phyloP scores from a whole-genome alignment of 345 rosid genomes.

The Eucalyptus coolabah region DNA sequence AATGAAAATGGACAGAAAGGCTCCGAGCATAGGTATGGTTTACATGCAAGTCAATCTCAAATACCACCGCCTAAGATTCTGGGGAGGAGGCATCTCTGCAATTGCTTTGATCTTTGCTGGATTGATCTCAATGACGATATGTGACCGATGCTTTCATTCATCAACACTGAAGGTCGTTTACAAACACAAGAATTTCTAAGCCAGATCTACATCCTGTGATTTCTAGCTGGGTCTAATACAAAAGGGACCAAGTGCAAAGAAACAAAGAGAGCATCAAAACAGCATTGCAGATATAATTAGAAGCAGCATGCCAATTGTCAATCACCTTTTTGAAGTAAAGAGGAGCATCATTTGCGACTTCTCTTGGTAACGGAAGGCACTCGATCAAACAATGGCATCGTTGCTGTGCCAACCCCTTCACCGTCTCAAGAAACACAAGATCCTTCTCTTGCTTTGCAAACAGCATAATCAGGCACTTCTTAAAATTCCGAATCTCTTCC shows the following conservation, averaged over 20 bases:
- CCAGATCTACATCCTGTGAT: not conserved
- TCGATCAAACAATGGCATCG: constrained; percentile 81
- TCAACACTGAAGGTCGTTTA: not conserved
- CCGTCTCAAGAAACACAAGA: constrained; percentile 76
- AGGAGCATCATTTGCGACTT: constrained; percentile 72
- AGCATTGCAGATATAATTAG: not conserved
- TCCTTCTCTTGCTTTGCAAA: constrained; percentile 81
- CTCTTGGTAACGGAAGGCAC: constrained; percentile 68
- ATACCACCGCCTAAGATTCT: not conserved
- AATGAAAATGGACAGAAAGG: not conserved
- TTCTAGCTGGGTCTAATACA: not conserved
- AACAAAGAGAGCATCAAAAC: not conserved
- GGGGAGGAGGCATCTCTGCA: too few relatives aligned
- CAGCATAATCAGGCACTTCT: constrained; percentile 92
- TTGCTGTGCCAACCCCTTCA: constrained; percentile 71
- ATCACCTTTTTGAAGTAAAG: constrained; percentile 73
- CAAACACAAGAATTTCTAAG: not conserved
- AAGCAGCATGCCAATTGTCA: not conserved
- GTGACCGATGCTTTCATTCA: not conserved
- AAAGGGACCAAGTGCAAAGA: not conserved
- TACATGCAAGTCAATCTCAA: not conserved
- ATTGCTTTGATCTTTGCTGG: too few relatives aligned
- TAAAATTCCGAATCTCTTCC: constrained; percentile 89
- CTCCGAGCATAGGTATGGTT: not conserved
- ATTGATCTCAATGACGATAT: not conserved